Evolutionary conservation across 164 flowering plant species (phyloP), one percentile per base, ranked within the genome.

Genomic region (Umbilicus rupestris): DNA sequence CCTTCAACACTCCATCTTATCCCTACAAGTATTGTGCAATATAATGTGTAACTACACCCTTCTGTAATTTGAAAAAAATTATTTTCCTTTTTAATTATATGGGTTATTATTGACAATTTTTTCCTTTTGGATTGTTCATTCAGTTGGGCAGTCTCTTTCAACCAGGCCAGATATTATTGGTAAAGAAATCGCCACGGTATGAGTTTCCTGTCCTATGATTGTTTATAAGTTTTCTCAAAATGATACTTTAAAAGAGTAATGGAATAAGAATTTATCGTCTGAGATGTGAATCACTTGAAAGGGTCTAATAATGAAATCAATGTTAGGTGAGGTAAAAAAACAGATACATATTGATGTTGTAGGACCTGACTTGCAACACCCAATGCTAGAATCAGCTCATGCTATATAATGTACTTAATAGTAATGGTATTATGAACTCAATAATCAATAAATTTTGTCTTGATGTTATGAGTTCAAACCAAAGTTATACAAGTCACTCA

Each of bases 131-230:
- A 78, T 78, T 87, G 73, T 66, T 79, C 76, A 74, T 84, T 88
- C 96, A 94, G 99, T 94, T 83, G 99, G 99, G 63, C 97, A 94
- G 80, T 94, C 99, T 66, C 88, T 94, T 69, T 89, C 99, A 35
- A 94, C 99, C 66, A 89, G 99, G 80, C 99, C 99, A 49, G 99
- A 94, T 80, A 86, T 94, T 30, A 85, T 88, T 76, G 99, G 99
- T 69, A 66, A 84, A 66, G 97, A 91, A 75, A 81, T 89, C 66
- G 79, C 96, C 55, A 83, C 85, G 98, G 98, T 94, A 57, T 33
- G 17, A 4, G 2, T 33, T 31, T 69, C 50, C 39, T 29, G 31
- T 3, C 28, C 2, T 15, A 9, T 6, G 55, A 49, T 9, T n/a
- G 10, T 41, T 41, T 41, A 7, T 45, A 0, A 16, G 2, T 45